These are phyloP conservation scores for Pichia sp. DNA, from an alignment of 1,139 yeast genomes.

Conservation along the genomic window DNA sequence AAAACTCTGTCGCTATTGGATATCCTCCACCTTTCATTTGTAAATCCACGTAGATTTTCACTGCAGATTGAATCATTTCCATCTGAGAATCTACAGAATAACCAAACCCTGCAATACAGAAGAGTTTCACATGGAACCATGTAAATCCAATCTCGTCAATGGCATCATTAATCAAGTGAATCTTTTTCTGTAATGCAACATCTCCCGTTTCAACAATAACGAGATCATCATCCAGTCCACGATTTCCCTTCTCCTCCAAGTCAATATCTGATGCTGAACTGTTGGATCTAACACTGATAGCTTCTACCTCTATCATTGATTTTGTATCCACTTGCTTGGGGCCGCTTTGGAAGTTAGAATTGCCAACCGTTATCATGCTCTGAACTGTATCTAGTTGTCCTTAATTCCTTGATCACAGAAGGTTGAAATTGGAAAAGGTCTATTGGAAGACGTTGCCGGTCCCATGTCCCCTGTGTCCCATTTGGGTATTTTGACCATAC, in stretches of 20 bases:
- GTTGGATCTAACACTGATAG: no score
- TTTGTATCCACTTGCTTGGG: no score
- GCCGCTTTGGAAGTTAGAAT: no score
- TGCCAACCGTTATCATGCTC: no score
- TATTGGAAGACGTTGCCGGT: no score
- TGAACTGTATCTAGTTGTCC: no score
- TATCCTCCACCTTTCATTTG: conserved; percentile 28
- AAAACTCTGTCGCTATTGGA: conserved; percentile 32
- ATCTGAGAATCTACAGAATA: conserved; percentile 58
- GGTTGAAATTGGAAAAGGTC: no score
- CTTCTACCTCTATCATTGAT: no score
- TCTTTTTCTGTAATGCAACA: conserved; percentile 19
- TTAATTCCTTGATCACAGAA: no score
- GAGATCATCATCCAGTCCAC: conserved; percentile 1
- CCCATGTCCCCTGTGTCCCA: no score
- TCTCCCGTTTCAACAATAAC: conserved; percentile 15
- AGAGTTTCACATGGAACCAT: conserved; percentile 37
- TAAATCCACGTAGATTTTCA: conserved; percentile 34
- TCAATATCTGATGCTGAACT: background rate
- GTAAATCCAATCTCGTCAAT: conserved; percentile 48
- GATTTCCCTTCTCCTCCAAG: conserved; percentile 4
- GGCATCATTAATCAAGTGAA: conserved; percentile 34
- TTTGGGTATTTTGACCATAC: no score
- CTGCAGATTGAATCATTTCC: conserved; percentile 39
- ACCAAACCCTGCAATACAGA: conserved; percentile 52